phyloP scores from a whole-genome alignment of 2,329 filamentous ascomycete species.

The Didymella sp. region DNA sequence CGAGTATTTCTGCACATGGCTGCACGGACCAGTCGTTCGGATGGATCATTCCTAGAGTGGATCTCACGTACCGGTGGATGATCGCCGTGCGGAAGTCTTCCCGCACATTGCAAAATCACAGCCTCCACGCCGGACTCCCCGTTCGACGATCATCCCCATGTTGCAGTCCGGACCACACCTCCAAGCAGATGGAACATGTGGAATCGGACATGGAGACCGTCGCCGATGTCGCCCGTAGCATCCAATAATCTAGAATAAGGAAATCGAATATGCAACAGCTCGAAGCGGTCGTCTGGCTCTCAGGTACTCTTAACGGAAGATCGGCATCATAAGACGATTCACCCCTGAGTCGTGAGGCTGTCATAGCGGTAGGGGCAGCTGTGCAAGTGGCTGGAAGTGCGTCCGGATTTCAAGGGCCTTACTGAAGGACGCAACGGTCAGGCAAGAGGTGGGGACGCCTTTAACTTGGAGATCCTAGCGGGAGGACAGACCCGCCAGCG shows the following conservation, averaged over 20 bases:
- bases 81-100: slow-evolving; percentile 14
- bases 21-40: slow-evolving; percentile 12
- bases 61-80: background rate
- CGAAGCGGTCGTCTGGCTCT: background rate
- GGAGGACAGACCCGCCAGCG: slow-evolving; percentile 18
- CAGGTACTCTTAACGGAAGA: slow-evolving; percentile 5
- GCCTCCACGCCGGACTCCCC: background rate
- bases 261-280: background rate
- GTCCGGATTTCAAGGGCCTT: background rate
- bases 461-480: slow-evolving; percentile 8
- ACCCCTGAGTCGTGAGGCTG: slow-evolving; percentile 1
- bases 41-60: slow-evolving; percentile 2
- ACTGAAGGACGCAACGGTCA: slow-evolving; percentile 7
- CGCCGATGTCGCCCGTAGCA: background rate
- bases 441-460: slow-evolving; percentile 12
- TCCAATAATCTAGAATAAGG: background rate
- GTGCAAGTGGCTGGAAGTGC: slow-evolving; percentile 5
- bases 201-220: background rate
- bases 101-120: background rate
- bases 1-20: slow-evolving; percentile 1
- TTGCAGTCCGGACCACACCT: background rate
- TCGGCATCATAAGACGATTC: background rate
- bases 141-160: background rate
- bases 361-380: slow-evolving; percentile 1
- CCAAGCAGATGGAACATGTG: background rate